phyloP scores from a whole-genome alignment of 441 rosid species.

The Hura crepitans region DNA sequence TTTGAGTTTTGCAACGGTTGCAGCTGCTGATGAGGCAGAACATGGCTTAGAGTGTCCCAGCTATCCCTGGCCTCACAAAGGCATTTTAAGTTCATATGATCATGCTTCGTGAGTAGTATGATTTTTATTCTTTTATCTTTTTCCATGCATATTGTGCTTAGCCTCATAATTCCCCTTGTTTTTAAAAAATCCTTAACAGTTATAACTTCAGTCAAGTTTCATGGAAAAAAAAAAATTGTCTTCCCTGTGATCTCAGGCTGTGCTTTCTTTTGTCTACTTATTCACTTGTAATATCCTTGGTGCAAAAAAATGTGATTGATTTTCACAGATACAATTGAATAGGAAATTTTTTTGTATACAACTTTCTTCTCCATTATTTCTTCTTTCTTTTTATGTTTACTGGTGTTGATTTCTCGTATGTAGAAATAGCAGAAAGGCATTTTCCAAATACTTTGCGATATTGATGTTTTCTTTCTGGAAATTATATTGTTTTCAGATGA shows the following conservation, averaged over 20 bases:
- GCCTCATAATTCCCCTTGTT: neutral
- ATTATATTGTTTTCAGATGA: neutral
- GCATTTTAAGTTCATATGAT: slow-evolving; percentile 97
- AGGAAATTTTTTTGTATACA: neutral
- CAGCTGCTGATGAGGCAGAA: slow-evolving; percentile 98
- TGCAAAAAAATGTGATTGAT: neutral
- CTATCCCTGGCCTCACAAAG: slow-evolving; percentile 99
- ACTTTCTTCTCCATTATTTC: neutral
- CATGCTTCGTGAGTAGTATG: slow-evolving; percentile 87
- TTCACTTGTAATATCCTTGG: neutral
- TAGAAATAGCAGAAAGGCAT: neutral
- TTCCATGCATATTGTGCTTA: neutral
- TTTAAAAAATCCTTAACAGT: neutral
- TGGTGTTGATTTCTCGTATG: neutral
- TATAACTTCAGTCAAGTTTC: neutral
- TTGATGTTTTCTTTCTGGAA: neutral
- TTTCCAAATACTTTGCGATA: neutral
- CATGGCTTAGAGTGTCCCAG: slow-evolving; percentile 78
- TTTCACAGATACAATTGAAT: neutral
- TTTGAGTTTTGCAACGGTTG: slow-evolving; percentile 68
- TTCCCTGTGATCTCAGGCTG: slow-evolving; percentile 4
- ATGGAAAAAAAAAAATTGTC: neutral
- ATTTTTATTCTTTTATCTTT: slow-evolving; percentile 17
- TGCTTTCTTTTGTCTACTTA: neutral
- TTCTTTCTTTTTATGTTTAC: neutral